A percentile compares a stretch with the other conserved stretches of the same genome.
These are phyloP conservation scores for Candida xiaguanensis DNA, from an alignment of 805 yeast genomes.

Conservation along the genomic window DNA sequence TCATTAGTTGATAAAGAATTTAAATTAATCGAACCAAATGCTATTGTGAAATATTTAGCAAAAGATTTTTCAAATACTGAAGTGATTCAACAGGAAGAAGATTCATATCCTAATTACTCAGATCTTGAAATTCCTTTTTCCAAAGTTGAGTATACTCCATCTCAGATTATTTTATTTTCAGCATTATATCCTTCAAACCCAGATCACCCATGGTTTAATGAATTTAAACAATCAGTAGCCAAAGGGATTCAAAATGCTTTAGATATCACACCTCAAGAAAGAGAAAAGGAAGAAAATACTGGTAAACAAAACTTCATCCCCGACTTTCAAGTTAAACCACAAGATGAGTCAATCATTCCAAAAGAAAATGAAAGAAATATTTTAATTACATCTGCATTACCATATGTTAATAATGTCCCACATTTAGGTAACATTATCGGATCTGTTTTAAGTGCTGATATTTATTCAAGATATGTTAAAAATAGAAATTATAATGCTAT, in stretches of 20 bases:
- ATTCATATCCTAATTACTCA: conserved; percentile 35
- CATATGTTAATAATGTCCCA: conserved; percentile 97
- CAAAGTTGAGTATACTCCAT: conserved; percentile 36
- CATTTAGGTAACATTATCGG: conserved; percentile 97
- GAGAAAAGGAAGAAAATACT: conserved; percentile 36
- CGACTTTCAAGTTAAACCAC: conserved; percentile 31
- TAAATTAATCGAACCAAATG: conserved; percentile 60
- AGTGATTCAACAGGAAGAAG: conserved; percentile 42
- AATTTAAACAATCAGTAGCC: conserved; percentile 40
- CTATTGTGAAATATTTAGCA: conserved; percentile 63
- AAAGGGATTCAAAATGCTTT: conserved; percentile 46
- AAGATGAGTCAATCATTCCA: conserved; percentile 46
- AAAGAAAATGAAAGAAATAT: conserved; percentile 71
- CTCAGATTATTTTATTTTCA: conserved; percentile 58
- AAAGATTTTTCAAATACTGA: conserved; percentile 40
- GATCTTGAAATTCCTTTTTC: conserved; percentile 2
- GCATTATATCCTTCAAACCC: conserved; percentile 48
- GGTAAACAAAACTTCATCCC: conserved; percentile 32
- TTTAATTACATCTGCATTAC: conserved; percentile 91
- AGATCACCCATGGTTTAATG: conserved; percentile 37
- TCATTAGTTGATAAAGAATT: conserved; percentile 37
- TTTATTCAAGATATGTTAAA: conserved; percentile 85
- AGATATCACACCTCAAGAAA: conserved; percentile 41
- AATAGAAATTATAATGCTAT: conserved; percentile 84
- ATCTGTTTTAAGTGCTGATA: conserved; percentile 90